phyloP scores from a whole-genome alignment of 1,139 yeast genomes.

The Ogataea hybrid region DNA sequence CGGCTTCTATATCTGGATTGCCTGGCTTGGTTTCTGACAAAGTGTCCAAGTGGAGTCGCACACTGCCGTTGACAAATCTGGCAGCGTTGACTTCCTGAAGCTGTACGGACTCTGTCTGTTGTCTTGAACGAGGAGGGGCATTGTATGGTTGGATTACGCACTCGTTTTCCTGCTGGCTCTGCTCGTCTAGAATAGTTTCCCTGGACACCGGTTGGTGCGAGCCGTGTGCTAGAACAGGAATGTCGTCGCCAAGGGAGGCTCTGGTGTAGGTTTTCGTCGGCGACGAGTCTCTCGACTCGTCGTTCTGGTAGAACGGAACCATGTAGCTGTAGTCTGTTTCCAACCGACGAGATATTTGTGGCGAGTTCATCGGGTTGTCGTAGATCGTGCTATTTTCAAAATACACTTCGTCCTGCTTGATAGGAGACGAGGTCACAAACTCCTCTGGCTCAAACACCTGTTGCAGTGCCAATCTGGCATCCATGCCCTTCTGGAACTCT shows the following conservation, averaged over 20 bases:
- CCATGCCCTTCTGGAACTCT: neutral
- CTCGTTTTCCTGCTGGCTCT: too few relatives aligned
- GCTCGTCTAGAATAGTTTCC: neutral
- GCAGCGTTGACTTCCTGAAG: neutral
- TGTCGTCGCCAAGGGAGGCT: neutral
- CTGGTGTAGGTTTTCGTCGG: neutral
- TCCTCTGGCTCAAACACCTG: neutral
- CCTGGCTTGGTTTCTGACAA: too few relatives aligned
- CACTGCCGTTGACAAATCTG: neutral
- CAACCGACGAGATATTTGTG: neutral
- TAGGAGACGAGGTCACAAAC: slow-evolving; percentile 4
- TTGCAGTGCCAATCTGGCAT: neutral
- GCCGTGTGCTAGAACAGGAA: neutral
- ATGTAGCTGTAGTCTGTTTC: neutral
- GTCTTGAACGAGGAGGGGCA: too few relatives aligned
- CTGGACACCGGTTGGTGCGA: neutral
- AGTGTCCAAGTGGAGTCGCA: too few relatives aligned
- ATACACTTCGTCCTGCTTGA: neutral
- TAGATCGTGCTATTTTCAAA: neutral
- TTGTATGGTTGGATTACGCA: too few relatives aligned
- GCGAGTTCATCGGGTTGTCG: slow-evolving; percentile 7
- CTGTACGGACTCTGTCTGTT: too few relatives aligned
- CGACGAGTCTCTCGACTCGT: slow-evolving; percentile 4
- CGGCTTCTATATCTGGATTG: neutral
- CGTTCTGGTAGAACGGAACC: slow-evolving; percentile 1